These are phyloP conservation scores for Luffa aegyptiaca DNA, from an alignment of 306 rosid genomes.

Conservation along the genomic window DNA sequence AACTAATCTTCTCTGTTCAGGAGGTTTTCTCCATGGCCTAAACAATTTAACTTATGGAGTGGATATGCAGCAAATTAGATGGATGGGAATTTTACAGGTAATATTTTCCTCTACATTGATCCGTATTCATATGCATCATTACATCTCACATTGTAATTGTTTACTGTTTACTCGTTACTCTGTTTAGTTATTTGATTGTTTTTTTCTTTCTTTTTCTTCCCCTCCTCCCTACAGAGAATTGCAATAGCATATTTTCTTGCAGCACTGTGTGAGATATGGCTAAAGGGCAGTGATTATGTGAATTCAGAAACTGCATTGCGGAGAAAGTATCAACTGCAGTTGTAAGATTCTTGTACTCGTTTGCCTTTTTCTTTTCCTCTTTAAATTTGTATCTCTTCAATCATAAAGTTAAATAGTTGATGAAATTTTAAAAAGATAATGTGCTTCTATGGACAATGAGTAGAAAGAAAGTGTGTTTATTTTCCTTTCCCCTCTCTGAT, in stretches of 20 bases:
- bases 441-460: background rate
- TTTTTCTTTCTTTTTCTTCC: background rate
- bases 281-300: conserved; percentile 45
- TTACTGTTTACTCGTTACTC: background rate
- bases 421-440: background rate
- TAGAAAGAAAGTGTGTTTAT: background rate
- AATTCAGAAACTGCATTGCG: conserved; percentile 53
- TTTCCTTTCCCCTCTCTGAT: background rate
- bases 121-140: background rate
- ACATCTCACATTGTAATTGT: background rate
- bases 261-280: conserved; percentile 93
- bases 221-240: conserved; percentile 49
- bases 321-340: conserved; percentile 58
- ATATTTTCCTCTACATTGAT: background rate
- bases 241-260: conserved; percentile 67
- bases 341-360: conserved; percentile 36
- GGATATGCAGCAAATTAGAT: conserved; percentile 60
- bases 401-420: background rate
- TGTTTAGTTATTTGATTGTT: background rate
- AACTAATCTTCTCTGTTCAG: conserved; percentile 24
- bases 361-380: background rate
- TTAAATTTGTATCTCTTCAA: background rate
- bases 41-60: conserved; percentile 79
- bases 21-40: conserved; percentile 80
- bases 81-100: conserved; percentile 91